Conservation (phyloP, 495 filamentous ascomycete species). For the Penicillium tannophilum region DNA sequence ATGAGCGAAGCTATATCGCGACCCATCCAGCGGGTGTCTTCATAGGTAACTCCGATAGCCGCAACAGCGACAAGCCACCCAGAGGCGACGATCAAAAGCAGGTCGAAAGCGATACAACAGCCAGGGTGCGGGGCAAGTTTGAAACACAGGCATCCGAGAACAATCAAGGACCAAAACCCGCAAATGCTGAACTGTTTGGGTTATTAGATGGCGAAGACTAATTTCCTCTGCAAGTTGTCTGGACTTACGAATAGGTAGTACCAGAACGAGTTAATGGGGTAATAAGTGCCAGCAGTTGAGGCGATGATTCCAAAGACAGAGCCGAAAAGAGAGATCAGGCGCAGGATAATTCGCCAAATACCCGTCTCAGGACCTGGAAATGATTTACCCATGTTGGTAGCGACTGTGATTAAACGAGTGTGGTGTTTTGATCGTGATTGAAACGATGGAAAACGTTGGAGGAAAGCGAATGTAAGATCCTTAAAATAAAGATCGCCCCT, state of each 20-base stretch:
- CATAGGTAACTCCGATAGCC: neutral
- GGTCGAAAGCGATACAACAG: neutral
- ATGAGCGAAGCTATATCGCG: neutral
- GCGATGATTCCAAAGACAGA: conserved; percentile 3
- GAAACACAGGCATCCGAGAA: neutral
- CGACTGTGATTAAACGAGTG: neutral
- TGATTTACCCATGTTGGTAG: neutral
- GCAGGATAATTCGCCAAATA: conserved; percentile 1
- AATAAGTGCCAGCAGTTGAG: neutral
- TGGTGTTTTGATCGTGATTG: neutral
- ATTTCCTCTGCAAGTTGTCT: neutral
- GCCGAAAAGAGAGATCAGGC: neutral
- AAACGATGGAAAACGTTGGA: neutral
- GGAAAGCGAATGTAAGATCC: neutral
- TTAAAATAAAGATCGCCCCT: neutral
- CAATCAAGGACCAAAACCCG: neutral
- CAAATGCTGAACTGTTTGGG: neutral
- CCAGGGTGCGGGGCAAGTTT: conserved; percentile 3
- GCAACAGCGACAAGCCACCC: neutral
- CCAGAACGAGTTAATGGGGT: neutral
- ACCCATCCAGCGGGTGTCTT: neutral
- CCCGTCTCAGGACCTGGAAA: conserved; percentile 4
- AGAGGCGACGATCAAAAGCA: neutral
- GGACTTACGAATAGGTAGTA: conserved; percentile 2
- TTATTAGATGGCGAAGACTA: neutral